Base-by-base conservation (phyloP, 2,329 filamentous ascomycete genomes). In the Fusarium sp. region DNA sequence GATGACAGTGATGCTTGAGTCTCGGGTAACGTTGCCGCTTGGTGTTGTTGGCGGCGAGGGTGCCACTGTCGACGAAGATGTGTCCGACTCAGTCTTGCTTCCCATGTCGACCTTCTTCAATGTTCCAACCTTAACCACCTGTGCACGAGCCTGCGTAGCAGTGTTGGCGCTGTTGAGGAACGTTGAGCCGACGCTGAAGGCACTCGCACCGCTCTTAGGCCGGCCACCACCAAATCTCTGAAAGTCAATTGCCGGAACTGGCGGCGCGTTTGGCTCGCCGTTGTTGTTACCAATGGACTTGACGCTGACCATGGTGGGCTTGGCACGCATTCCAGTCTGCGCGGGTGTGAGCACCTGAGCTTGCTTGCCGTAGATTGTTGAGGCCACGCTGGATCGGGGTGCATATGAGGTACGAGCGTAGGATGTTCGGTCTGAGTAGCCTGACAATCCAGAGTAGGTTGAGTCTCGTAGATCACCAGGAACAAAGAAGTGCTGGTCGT, bases 401-500 rank as follows among this genome's bases (percentile, higher is more conserved):
- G 86, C 86, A 64, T 87, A 88, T 3, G 86, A 88, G 8, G 84
- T 86, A 38, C 84, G 83, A 34, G 88, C 88, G 63, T 85, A 88
- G 1, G 89, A 91, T 1, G 87, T 89, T 58, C 88, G 84, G 75
- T 90, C 88, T 33, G 84, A 86, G 72, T 84, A 87, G 50, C 83
- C 85, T 2, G 92, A 93, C 65, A 92, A 88, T 65, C 88, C 92
- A 7, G 94, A 97, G 81, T 94, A 97, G 14, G 94, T 95, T 8
- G 94, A 97, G 80, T 97, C 94, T 70, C 95, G 92, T 45, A 98
- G 86, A 76, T 97, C 94, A 62, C 92, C 92, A 13, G 94, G 94
- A 73, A 97, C 91, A 79, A 98, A 98, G 85, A 97, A 98, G 77
- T 97, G 93, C 76, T 96, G 92, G 65, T 97, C 93, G 62, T 92